These are phyloP conservation scores for Neofusicoccum ribis DNA, from an alignment of 2,329 filamentous ascomycete genomes.

Conservation along the genomic window DNA sequence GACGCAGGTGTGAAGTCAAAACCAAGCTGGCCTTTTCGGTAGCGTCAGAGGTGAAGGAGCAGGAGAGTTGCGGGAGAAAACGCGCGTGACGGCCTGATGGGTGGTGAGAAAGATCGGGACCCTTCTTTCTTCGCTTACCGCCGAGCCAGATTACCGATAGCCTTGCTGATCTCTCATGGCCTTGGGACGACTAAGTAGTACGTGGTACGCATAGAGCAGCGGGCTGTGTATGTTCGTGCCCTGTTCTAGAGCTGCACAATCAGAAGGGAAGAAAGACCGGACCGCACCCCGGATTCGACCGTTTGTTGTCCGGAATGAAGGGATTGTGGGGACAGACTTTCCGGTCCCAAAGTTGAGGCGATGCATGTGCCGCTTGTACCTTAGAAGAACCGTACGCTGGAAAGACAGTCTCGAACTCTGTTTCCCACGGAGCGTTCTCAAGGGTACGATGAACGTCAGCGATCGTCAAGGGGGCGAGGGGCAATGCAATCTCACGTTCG, in stretches of 20 bases:
- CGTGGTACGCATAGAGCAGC: neutral
- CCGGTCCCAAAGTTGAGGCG: neutral
- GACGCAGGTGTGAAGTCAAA: neutral
- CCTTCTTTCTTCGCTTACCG: neutral
- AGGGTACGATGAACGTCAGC: no score
- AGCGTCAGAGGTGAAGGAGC: no score
- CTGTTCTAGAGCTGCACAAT: no score
- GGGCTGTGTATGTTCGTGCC: no score
- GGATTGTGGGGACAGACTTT: neutral
- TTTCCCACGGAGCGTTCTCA: neutral
- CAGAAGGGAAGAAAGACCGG: no score
- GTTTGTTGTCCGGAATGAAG: slow-evolving; percentile 8
- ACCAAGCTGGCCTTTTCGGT: no score
- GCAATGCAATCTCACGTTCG: neutral
- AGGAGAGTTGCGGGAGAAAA: no score
- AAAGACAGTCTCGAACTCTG: slow-evolving; percentile 11
- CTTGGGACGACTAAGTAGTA: no score
- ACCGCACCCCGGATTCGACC: neutral
- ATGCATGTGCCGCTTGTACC: neutral
- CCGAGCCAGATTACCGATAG: no score
- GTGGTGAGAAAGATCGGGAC: neutral
- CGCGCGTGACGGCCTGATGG: no score
- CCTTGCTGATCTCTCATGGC: no score
- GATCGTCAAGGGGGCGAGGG: neutral
- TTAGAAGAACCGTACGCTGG: neutral